Conservation (phyloP, 73 alveolate species). For the Paramecium caudatum region DNA sequence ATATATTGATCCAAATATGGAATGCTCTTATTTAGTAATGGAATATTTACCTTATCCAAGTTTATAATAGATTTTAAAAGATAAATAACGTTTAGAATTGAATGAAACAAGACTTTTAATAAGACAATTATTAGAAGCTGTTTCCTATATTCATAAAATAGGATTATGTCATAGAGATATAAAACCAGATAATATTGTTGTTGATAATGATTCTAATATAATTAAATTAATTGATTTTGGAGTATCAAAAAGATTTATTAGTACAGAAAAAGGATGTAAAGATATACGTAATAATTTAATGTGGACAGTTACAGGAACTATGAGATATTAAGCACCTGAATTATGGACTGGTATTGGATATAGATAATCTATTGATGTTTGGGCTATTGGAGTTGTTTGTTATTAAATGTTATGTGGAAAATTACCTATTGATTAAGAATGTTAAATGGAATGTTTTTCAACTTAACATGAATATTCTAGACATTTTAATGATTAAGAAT, state of each 20-base stretch:
- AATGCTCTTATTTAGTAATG: constrained; percentile 16
- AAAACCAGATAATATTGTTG: constrained; percentile 72
- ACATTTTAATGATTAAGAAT: neutral
- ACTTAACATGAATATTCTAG: neutral
- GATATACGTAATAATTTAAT: constrained; percentile 13
- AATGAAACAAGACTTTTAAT: neutral
- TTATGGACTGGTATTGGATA: constrained; percentile 87
- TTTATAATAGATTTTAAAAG: neutral
- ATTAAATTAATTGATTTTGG: constrained; percentile 79
- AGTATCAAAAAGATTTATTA: constrained; percentile 45
- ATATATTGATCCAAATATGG: constrained; percentile 57
- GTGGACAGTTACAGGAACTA: constrained; percentile 88
- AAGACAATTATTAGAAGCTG: constrained; percentile 70
- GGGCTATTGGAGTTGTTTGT: constrained; percentile 92
- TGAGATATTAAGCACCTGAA: constrained; percentile 96
- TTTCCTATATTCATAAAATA: constrained; percentile 61
- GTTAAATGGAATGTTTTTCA: constrained; percentile 25
- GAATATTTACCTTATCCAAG: constrained; percentile 69
- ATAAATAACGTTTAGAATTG: neutral
- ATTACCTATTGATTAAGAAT: constrained; percentile 77
- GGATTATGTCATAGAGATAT: constrained; percentile 77
- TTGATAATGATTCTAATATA: constrained; percentile 40
- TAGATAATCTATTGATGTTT: constrained; percentile 89
- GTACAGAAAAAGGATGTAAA: neutral
- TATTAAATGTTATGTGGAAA: constrained; percentile 77